Percentiles rank a stretch among this genome's conserved stretches.
phyloP scores from a whole-genome alignment of 495 filamentous ascomycete genomes.

The Lindgomyces ingoldianus region DNA sequence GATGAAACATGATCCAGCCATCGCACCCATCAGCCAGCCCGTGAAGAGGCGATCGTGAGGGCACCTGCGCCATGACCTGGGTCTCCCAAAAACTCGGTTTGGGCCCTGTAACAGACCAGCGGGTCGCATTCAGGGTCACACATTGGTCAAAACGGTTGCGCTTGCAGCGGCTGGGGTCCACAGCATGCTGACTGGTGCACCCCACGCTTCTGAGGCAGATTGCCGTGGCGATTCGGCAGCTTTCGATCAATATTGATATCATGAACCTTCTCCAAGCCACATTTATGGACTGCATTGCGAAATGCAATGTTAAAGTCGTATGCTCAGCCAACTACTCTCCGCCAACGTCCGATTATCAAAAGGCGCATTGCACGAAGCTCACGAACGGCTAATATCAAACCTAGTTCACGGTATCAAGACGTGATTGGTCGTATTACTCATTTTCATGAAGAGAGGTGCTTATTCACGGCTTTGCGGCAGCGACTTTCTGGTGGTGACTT shows the following conservation, averaged over 20 bases:
- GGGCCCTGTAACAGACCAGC: constrained; percentile 28
- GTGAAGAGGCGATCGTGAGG: constrained; percentile 25
- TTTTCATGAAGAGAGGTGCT: no score
- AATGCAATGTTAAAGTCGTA: not conserved
- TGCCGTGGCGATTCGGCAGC: constrained; percentile 2
- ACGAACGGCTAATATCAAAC: not conserved
- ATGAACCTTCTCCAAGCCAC: constrained; percentile 3
- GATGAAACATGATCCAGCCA: constrained; percentile 17
- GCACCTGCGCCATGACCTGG: constrained; percentile 19
- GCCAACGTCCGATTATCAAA: no score
- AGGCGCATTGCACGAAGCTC: no score
- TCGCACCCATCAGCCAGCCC: constrained; percentile 16
- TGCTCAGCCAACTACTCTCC: not conserved
- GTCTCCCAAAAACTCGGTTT: constrained; percentile 29
- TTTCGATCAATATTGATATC: constrained; percentile 8
- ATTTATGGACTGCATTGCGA: not conserved
- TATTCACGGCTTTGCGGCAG: not conserved
- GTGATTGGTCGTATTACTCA: not conserved
- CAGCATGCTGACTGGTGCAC: constrained; percentile 9
- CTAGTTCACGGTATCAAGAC: not conserved
- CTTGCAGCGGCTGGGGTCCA: constrained; percentile 30
- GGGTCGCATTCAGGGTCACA: constrained; percentile 9
- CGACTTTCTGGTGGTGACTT: not conserved
- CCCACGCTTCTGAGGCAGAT: constrained; percentile 29
- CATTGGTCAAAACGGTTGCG: constrained; percentile 28